Evolutionary conservation across 306 rosid genomes (phyloP).

Genomic region (Rosa rugosa): DNA sequence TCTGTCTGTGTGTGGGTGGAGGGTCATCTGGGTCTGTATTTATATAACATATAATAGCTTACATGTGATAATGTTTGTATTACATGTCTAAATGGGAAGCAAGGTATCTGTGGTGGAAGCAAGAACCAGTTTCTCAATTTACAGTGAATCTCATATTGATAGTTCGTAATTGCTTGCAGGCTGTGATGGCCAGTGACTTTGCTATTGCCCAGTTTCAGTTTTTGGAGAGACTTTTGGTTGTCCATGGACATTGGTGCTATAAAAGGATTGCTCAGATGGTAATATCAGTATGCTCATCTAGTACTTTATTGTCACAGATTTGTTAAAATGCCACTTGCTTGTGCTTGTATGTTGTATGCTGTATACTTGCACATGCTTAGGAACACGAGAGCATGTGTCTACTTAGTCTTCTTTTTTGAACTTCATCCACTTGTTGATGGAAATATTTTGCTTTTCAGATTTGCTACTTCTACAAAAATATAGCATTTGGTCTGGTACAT

Average conservation of each 20-base stretch:
- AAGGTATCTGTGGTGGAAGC: constrained; percentile 12
- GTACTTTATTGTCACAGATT: constrained; percentile 1
- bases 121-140: constrained; percentile 11
- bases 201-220: constrained; percentile 89
- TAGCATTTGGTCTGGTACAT: constrained; percentile 89
- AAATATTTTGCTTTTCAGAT: constrained; percentile 56
- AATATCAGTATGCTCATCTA: constrained; percentile 27
- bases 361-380: constrained; percentile 19
- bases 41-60: not conserved
- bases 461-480: constrained; percentile 99
- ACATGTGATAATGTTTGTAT: not conserved
- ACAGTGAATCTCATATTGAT: constrained; percentile 32
- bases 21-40: not conserved
- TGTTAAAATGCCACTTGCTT: constrained; percentile 16
- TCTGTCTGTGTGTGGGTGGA: not conserved
- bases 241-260: constrained; percentile 99
- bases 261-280: constrained; percentile 99
- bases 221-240: constrained; percentile 92
- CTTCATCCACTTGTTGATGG: not conserved
- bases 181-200: constrained; percentile 99
- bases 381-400: constrained; percentile 14
- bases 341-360: not conserved
- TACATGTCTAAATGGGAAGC: not conserved
- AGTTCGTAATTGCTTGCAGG: constrained; percentile 53
- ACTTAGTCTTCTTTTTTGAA: not conserved